Conservation (phyloP, 1,139 yeast genomes). For the Nakaseomyces glabratus region DNA sequence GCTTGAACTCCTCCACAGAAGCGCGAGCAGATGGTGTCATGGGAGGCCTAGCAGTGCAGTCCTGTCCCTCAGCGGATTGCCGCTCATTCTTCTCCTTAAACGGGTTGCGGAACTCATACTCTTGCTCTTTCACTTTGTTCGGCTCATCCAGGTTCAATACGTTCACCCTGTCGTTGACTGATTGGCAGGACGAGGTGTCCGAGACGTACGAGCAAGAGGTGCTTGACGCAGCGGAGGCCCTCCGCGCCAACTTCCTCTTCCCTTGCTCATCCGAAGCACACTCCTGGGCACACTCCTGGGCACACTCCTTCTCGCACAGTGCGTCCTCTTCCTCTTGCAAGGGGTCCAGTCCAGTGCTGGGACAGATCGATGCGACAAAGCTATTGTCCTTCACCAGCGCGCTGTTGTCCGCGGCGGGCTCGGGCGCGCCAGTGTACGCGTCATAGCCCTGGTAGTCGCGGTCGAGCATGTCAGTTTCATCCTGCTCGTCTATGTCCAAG, state of each 20-base stretch:
- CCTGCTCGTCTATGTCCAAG: slow-evolving; percentile 18
- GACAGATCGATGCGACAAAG: background rate
- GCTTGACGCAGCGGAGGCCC: background rate
- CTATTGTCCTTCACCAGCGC: background rate
- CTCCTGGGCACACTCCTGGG: too few species aligned
- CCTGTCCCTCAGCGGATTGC: too few species aligned
- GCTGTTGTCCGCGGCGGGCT: background rate
- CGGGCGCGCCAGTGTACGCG: background rate
- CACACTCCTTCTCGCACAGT: too few species aligned
- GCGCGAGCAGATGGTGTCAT: too few species aligned
- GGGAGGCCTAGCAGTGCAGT: too few species aligned
- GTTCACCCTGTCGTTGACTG: too few species aligned
- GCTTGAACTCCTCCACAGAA: background rate
- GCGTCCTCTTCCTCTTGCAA: slow-evolving; percentile 6
- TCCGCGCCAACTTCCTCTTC: slow-evolving; percentile 1
- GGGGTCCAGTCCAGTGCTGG: slow-evolving; percentile 2
- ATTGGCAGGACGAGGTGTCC: slow-evolving; percentile 1
- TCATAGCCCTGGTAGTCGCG: background rate
- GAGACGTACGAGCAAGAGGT: slow-evolving; percentile 3
- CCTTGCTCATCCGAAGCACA: background rate
- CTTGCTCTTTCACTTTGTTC: too few species aligned
- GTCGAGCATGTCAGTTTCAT: slow-evolving; percentile 8
- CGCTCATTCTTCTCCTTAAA: too few species aligned
- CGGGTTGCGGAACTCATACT: slow-evolving; percentile 4
- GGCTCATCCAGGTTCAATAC: too few species aligned